Conservation (phyloP, 2,329 filamentous ascomycete genomes). For the Pestalotiopsis sp. region DNA sequence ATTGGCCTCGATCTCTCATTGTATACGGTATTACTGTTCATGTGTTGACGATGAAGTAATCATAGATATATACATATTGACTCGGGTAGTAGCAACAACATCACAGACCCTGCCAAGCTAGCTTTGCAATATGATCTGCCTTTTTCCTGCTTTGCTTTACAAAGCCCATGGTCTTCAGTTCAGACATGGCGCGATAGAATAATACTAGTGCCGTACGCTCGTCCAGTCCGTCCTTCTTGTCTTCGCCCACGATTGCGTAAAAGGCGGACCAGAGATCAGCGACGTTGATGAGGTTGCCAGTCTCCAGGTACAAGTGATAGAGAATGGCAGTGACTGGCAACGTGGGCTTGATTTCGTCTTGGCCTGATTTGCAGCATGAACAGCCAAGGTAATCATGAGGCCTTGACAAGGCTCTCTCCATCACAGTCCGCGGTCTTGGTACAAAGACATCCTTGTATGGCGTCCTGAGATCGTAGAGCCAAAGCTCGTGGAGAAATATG, state of each 20-base stretch:
- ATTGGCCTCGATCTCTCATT: background rate
- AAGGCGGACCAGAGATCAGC: slow-evolving; percentile 82
- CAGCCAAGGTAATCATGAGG: slow-evolving; percentile 81
- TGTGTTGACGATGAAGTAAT: background rate
- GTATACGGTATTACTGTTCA: background rate
- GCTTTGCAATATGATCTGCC: slow-evolving; percentile 87
- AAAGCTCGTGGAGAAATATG: slow-evolving; percentile 69
- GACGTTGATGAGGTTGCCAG: slow-evolving; percentile 75
- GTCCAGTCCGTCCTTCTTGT: slow-evolving; percentile 44
- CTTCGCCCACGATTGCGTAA: slow-evolving; percentile 59
- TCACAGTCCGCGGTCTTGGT: slow-evolving; percentile 68
- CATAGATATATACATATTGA: background rate
- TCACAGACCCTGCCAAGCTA: slow-evolving; percentile 70
- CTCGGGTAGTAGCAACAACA: background rate
- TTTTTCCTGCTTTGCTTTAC: slow-evolving; percentile 90
- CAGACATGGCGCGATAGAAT: slow-evolving; percentile 85
- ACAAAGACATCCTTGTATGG: slow-evolving; percentile 76
- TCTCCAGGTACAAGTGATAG: slow-evolving; percentile 80
- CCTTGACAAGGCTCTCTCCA: slow-evolving; percentile 71
- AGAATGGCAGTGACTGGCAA: slow-evolving; percentile 73
- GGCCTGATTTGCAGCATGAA: slow-evolving; percentile 61
- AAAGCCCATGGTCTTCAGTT: slow-evolving; percentile 83
- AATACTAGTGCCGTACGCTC: slow-evolving; percentile 67
- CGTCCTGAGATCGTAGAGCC: slow-evolving; percentile 73
- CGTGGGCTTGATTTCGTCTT: slow-evolving; percentile 56